Conservation (phyloP, 257 asterid genomes). For the Solanum appendiculatum region DNA sequence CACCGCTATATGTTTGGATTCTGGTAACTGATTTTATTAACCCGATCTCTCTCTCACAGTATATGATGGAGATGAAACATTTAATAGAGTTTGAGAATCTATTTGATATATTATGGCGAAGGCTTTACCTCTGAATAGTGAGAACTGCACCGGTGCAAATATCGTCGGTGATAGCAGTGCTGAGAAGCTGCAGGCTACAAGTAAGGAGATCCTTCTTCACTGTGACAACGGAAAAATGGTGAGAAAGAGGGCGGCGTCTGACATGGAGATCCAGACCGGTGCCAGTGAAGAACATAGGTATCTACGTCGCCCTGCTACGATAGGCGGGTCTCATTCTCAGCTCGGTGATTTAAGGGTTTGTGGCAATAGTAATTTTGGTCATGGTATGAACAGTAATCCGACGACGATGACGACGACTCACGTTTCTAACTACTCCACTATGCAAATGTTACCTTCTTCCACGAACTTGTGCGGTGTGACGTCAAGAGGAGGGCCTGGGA, state of each 20-base stretch:
- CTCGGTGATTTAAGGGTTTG: constrained; percentile 4
- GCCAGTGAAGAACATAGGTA: constrained; percentile 22
- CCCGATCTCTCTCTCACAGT: background rate
- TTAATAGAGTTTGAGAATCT: background rate
- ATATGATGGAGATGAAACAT: background rate
- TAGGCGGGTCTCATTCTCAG: background rate
- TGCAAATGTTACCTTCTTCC: constrained; percentile 22
- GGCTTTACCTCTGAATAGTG: constrained; percentile 25
- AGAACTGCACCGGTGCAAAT: constrained; percentile 1
- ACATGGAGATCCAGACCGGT: constrained; percentile 47
- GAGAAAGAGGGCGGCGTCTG: constrained; percentile 77
- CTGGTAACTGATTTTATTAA: background rate
- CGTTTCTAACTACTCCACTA: constrained; percentile 77
- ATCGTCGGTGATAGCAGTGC: background rate
- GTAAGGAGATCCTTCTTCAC: background rate
- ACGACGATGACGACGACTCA: constrained; percentile 7
- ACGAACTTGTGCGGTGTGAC: constrained; percentile 31
- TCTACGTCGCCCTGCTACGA: constrained; percentile 33
- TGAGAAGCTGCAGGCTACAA: background rate
- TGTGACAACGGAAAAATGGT: constrained; percentile 29
- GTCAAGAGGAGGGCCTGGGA: constrained; percentile 29
- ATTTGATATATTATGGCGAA: constrained; percentile 18
- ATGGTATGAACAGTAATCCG: background rate
- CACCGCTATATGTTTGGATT: constrained; percentile 54
- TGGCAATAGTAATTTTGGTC: background rate